Percentiles rank a stretch among this genome's conserved stretches.
phyloP scores from a whole-genome alignment of 1,284 basidiomycete genomes.

The Porodaedalea pini region DNA sequence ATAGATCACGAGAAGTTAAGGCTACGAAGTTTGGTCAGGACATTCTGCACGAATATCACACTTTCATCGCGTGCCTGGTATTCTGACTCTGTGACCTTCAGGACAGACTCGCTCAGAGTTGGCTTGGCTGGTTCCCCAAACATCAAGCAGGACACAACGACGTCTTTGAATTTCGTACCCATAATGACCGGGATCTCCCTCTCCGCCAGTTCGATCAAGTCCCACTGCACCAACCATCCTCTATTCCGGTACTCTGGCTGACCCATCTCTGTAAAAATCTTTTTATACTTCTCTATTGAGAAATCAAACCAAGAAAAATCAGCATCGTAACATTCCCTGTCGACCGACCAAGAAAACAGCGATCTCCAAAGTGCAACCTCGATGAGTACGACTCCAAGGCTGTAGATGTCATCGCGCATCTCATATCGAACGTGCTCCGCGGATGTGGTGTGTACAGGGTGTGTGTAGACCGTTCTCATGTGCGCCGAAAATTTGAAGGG shows the following conservation, averaged over 20 bases:
- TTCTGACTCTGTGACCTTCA: neutral
- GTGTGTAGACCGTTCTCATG: neutral
- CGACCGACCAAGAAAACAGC: constrained; percentile 3
- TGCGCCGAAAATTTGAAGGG: too few species aligned
- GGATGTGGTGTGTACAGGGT: neutral
- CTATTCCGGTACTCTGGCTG: neutral
- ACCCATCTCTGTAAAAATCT: neutral
- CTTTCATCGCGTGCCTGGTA: neutral
- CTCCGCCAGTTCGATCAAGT: neutral
- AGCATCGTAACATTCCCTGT: too few species aligned
- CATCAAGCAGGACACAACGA: neutral
- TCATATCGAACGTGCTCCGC: neutral
- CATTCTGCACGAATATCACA: neutral
- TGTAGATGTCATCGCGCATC: constrained; percentile 19
- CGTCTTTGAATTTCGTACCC: neutral
- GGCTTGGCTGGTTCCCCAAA: neutral
- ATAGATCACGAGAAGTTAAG: neutral
- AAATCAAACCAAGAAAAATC: neutral
- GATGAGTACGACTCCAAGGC: constrained; percentile 15
- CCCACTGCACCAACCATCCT: neutral
- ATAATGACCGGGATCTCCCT: neutral
- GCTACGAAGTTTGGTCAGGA: neutral
- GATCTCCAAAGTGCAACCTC: constrained; percentile 19
- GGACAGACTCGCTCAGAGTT: neutral
- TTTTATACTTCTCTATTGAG: neutral